Evolutionary conservation across 1,284 basidiomycete species (phyloP).

Genomic region (Puccinia triticina): DNA sequence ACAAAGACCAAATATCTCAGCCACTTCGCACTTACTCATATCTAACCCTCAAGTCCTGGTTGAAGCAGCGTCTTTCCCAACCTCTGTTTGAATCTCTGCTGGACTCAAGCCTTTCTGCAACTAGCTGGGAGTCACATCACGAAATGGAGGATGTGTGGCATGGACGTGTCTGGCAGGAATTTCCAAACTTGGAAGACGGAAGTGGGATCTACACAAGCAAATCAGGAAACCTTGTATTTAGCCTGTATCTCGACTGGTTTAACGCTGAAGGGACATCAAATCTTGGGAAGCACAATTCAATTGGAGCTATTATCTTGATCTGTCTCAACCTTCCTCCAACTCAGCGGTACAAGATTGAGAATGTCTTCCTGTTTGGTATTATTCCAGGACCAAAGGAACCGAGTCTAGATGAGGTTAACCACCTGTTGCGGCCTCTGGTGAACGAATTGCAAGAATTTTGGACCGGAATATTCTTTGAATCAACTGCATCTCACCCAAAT

Average conservation of each 20-base stretch:
- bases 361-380: too few relatives aligned
- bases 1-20: not conserved
- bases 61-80: not conserved
- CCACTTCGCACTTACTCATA: constrained; percentile 20
- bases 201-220: not conserved
- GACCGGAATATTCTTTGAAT: too few relatives aligned
- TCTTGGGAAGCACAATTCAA: constrained; percentile 6
- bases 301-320: constrained; percentile 1
- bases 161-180: constrained; percentile 11
- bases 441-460: constrained; percentile 48
- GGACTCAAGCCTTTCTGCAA: not conserved
- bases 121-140: not conserved
- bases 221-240: constrained; percentile 41
- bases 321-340: constrained; percentile 8
- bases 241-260: constrained; percentile 44
- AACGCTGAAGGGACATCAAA: constrained; percentile 30
- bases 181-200: constrained; percentile 7
- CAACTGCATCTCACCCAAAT: too few relatives aligned
- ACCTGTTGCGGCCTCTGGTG: constrained; percentile 59
- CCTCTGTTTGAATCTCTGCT: constrained; percentile 9
- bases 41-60: not conserved
- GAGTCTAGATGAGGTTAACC: constrained; percentile 56
- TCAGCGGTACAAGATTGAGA: too few relatives aligned
- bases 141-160: constrained; percentile 22
- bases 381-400: constrained; percentile 58